A percentile compares a stretch with the other conserved stretches of the same genome.
Conservation (phyloP, 306 rosid species). For the Begonia loranthoides region DNA sequence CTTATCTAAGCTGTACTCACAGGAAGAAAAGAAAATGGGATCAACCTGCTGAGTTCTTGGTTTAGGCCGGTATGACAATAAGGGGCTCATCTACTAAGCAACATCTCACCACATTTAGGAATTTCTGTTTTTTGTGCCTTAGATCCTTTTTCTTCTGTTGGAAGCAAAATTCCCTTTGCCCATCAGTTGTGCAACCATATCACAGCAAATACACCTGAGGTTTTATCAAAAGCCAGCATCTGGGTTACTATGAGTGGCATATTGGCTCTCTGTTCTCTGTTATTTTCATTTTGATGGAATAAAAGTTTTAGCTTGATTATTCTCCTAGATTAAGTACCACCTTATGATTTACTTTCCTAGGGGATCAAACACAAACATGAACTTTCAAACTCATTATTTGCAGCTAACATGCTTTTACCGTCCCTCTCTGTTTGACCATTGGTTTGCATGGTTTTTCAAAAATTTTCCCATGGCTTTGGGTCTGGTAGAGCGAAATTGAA, state of each 20-base stretch:
- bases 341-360: too few species aligned
- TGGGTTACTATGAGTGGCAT: too few species aligned
- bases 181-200: slow-evolving; percentile 18
- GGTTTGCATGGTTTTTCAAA: slow-evolving; percentile 35
- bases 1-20: slow-evolving; percentile 1
- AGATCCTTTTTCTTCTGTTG: slow-evolving; percentile 16
- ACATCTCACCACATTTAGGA: slow-evolving; percentile 25
- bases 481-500: too few species aligned
- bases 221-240: slow-evolving; percentile 26
- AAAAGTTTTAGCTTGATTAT: too few species aligned
- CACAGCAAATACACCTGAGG: slow-evolving; percentile 32
- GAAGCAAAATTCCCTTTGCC: slow-evolving; percentile 24
- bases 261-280: too few species aligned
- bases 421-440: slow-evolving; percentile 62
- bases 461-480: slow-evolving; percentile 50
- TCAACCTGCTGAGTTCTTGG: slow-evolving; percentile 73
- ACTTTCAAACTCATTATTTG: slow-evolving; percentile 28
- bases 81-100: slow-evolving; percentile 35
- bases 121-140: slow-evolving; percentile 20
- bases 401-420: slow-evolving; percentile 68
- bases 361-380: too few species aligned
- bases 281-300: too few species aligned
- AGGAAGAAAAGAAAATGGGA: slow-evolving; percentile 97
- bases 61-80: slow-evolving; percentile 32
- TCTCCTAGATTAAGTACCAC: too few species aligned